Base-by-base conservation (phyloP, 2,329 filamentous ascomycete species). In the Elsinoe ampelina region DNA sequence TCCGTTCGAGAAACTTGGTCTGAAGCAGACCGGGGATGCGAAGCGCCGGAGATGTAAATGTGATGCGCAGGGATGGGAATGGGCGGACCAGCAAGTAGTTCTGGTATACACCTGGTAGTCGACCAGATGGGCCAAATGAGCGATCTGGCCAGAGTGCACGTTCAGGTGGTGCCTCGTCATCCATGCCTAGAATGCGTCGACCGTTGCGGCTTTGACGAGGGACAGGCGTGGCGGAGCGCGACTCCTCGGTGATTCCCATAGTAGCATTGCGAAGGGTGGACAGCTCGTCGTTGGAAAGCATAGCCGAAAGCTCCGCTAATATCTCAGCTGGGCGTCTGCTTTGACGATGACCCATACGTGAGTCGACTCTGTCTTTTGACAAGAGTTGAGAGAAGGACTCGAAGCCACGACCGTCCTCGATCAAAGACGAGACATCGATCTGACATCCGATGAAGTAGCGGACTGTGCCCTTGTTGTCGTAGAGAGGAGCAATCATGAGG, bases 41-140 rank as follows among this genome's bases (percentile, higher is more conserved):
- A 26, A 87, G 76, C 1, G 81, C 80, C 0, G 84, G 84, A 1
- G 82, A 86, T 2, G 84, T 84, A 65, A 88, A 88, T 0, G 87
- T 77, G 54, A 88, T 82, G 1, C 80, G 78, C 0, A 88, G 72
- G 32, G 76, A 84, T 1, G 85, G 84, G 61, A 80, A 81, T 0
- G 85, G 85, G 2, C 84, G 75, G 4, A 85, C 78, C 13, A 85
- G 77, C 13, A 85, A 73, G 63, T 84, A 85, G 47, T 69, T 70
- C 54, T 70, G 70, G 48, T 71, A 72, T 0, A 71, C 69, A 5
- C 70, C 70, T 1, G 70, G 70, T 3, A 72, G 52, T 7, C 69
- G 60, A 0, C 69, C 69, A 6, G 64, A 67, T 1, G 63, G 63
- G 2, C 70, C 69, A 4, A 70, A 62, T 15, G 57, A 63, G 1